Evolutionary conservation across 164 flowering plant species (phyloP).

Genomic region (Cinnamomum chago): DNA sequence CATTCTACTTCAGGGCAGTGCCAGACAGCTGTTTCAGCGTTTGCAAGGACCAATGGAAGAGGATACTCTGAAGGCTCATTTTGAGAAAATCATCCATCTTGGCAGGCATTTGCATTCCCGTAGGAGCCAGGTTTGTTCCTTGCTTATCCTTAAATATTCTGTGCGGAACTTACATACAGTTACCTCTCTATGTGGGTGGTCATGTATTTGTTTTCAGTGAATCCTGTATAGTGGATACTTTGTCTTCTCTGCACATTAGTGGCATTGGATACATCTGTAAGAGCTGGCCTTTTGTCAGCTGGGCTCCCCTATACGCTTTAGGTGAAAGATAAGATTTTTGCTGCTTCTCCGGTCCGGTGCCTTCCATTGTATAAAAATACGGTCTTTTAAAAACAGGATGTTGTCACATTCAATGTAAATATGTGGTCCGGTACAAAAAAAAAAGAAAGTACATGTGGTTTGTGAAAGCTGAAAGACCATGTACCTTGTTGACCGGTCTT

Average conservation of each 20-base stretch:
- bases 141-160: not conserved
- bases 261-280: not conserved
- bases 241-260: not conserved
- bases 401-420: no score
- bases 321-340: no score
- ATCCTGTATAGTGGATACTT: not conserved
- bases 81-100: slow-evolving; percentile 65
- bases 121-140: slow-evolving; percentile 48
- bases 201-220: not conserved
- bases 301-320: not conserved
- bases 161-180: not conserved
- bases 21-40: slow-evolving; percentile 83
- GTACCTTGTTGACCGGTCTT: no score
- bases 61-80: slow-evolving; percentile 65
- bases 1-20: slow-evolving; percentile 68
- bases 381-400: no score
- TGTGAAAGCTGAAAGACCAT: no score
- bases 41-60: slow-evolving; percentile 83
- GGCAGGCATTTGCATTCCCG: slow-evolving; percentile 44
- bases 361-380: not conserved
- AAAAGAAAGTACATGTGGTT: no score
- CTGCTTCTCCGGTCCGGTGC: not conserved
- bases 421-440: no score
- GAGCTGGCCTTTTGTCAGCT: not conserved
- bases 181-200: not conserved